Evolutionary conservation across 495 filamentous ascomycete species (phyloP).

Genomic region (Stereocaulon alpinum): DNA sequence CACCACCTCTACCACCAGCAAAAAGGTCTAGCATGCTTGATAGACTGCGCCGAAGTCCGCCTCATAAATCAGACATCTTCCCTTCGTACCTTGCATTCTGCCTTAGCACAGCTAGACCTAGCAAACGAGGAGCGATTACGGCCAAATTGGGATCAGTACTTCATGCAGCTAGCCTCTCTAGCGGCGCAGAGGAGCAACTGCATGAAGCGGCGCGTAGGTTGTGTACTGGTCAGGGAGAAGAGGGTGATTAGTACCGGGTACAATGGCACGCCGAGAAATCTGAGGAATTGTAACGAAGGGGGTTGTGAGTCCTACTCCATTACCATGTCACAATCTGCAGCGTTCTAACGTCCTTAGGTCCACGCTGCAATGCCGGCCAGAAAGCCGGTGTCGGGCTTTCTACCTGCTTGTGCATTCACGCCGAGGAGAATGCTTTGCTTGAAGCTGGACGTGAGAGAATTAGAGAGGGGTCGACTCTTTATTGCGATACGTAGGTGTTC

Average conservation of each 20-base stretch:
- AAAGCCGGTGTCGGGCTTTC: conserved; percentile 61
- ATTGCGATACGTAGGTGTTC: conserved; percentile 68
- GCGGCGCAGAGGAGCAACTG: conserved; percentile 90
- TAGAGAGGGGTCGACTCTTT: conserved; percentile 65
- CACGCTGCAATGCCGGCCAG: conserved; percentile 67
- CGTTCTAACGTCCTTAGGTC: conserved; percentile 32
- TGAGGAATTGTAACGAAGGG: conserved; percentile 85
- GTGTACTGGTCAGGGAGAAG: conserved; percentile 80
- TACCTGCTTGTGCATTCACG: conserved; percentile 90
- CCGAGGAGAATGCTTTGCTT: conserved; percentile 91
- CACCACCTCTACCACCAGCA: conserved; percentile 59
- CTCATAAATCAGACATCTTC: conserved; percentile 75
- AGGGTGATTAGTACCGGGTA: conserved; percentile 95
- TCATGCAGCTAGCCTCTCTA: conserved; percentile 88
- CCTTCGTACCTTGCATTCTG: conserved; percentile 54
- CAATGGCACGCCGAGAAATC: conserved; percentile 82
- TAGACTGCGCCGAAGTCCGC: conserved; percentile 68
- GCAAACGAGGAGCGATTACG: conserved; percentile 69
- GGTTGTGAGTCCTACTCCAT: conserved; percentile 50
- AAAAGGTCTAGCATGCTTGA: conserved; percentile 57
- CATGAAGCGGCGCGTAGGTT: conserved; percentile 95
- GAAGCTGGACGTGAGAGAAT: conserved; percentile 91
- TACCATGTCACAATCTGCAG: neutral
- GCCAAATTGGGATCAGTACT: conserved; percentile 96
- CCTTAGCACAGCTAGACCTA: conserved; percentile 60